A percentile compares a stretch with the other conserved stretches of the same genome.
phyloP scores from a whole-genome alignment of 2,329 filamentous ascomycete species.

The Aspergillus japonicus region DNA sequence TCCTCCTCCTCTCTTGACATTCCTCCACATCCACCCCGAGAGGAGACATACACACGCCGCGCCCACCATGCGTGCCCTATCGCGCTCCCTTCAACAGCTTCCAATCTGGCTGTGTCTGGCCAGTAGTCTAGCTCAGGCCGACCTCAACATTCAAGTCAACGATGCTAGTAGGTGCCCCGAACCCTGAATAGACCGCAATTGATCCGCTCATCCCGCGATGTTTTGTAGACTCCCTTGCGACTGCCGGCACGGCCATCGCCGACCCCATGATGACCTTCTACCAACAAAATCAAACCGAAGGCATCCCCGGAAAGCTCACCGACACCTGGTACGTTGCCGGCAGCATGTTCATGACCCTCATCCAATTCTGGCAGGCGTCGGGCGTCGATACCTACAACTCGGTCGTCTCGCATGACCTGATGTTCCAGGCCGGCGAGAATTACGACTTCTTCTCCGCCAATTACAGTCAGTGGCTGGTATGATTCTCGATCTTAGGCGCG shows the following conservation, averaged over 20 bases:
- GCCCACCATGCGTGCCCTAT: constrained; percentile 1
- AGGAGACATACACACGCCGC: not conserved
- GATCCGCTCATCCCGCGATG: not conserved
- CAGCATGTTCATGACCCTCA: constrained; percentile 64
- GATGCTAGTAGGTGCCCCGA: not conserved
- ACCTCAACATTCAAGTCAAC: not conserved
- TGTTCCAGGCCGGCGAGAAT: constrained; percentile 69
- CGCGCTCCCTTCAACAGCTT: not conserved
- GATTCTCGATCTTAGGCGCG: not conserved
- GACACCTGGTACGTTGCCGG: constrained; percentile 62
- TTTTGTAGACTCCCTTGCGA: constrained; percentile 21
- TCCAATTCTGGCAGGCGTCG: constrained; percentile 82
- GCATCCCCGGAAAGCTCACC: constrained; percentile 32
- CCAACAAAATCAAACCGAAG: constrained; percentile 28
- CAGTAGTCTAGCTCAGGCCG: not conserved
- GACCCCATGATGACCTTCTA: constrained; percentile 32
- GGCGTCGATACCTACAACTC: constrained; percentile 68
- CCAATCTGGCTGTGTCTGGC: not conserved
- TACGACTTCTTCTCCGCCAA: constrained; percentile 71
- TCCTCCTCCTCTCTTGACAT: not conserved
- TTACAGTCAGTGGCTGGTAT: constrained; percentile 34
- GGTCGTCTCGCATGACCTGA: constrained; percentile 62
- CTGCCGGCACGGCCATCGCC: constrained; percentile 27
- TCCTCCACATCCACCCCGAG: not conserved
- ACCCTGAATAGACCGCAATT: not conserved